phyloP scores from a whole-genome alignment of 169 alveolate species.

The Cryptosporidium tyzzeri region DNA sequence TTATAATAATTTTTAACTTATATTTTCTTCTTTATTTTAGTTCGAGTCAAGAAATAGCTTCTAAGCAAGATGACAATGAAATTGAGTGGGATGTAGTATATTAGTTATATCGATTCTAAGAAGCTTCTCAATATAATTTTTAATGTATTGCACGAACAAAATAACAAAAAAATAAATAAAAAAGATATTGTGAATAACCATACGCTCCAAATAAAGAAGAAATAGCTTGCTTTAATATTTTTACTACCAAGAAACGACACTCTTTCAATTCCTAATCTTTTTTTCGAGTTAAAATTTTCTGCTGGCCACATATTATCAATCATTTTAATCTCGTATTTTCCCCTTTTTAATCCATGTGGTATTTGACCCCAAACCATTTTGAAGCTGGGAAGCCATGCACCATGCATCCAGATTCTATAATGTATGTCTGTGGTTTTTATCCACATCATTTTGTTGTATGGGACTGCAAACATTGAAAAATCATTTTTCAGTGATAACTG shows the following conservation, averaged over 20 bases:
- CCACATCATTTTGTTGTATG: slow-evolving; percentile 66
- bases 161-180: slow-evolving; percentile 9
- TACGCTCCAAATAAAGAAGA: slow-evolving; percentile 43
- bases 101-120: neutral
- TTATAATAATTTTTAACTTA: neutral
- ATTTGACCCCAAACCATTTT: slow-evolving; percentile 76
- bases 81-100: slow-evolving; percentile 59
- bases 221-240: slow-evolving; percentile 43
- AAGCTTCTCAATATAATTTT: neutral
- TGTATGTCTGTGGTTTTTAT: slow-evolving; percentile 67
- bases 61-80: slow-evolving; percentile 7
- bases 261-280: slow-evolving; percentile 53
- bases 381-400: slow-evolving; percentile 75
- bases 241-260: slow-evolving; percentile 70
- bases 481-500: slow-evolving; percentile 37
- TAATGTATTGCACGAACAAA: neutral
- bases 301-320: slow-evolving; percentile 69
- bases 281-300: slow-evolving; percentile 55
- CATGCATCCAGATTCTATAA: slow-evolving; percentile 75
- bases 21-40: slow-evolving; percentile 10
- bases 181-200: slow-evolving; percentile 23
- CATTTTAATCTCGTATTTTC: slow-evolving; percentile 51
- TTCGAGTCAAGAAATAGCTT: neutral
- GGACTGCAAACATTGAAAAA: slow-evolving; percentile 64
- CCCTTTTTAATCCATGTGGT: slow-evolving; percentile 3